Conservation (phyloP, 129 eudicot species). For the Silybum marianum region DNA sequence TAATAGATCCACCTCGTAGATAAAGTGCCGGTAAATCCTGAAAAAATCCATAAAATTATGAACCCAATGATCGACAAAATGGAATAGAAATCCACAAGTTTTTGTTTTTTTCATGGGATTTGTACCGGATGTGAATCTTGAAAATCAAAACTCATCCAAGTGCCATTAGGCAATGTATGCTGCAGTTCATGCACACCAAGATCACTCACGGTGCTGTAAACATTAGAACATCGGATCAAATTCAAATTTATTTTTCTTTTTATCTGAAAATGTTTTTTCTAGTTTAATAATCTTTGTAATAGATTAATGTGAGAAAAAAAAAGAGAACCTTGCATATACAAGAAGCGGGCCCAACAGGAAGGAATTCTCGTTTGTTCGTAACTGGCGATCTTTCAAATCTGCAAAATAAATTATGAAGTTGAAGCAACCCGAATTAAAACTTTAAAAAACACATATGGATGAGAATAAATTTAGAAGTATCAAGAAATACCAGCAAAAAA, state of each 20-base stretch:
- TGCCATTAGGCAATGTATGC: slow-evolving; percentile 75
- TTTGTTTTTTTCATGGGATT: background rate
- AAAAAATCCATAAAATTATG: background rate
- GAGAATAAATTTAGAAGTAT: background rate
- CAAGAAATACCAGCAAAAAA: slow-evolving; percentile 69
- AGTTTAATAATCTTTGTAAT: background rate
- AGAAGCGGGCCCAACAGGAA: slow-evolving; percentile 92
- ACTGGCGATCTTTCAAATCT: slow-evolving; percentile 64
- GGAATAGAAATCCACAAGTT: background rate
- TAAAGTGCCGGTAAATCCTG: slow-evolving; percentile 91
- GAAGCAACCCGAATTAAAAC: background rate
- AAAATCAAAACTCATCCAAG: slow-evolving; percentile 89
- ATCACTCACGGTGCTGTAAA: slow-evolving; percentile 55
- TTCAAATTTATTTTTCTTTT: background rate
- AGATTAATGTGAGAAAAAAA: background rate
- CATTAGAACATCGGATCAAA: slow-evolving; percentile 7
- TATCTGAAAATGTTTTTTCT: background rate
- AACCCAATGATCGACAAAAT: background rate
- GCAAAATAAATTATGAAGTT: slow-evolving; percentile 27
- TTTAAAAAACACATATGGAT: background rate
- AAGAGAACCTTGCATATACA: slow-evolving; percentile 70
- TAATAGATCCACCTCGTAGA: slow-evolving; percentile 82
- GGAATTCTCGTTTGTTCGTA: slow-evolving; percentile 68
- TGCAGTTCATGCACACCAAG: slow-evolving; percentile 54
- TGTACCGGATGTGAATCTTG: slow-evolving; percentile 93